phyloP scores from a whole-genome alignment of 1,139 yeast genomes.

The Hemisphaericaspora xylanilytica region DNA sequence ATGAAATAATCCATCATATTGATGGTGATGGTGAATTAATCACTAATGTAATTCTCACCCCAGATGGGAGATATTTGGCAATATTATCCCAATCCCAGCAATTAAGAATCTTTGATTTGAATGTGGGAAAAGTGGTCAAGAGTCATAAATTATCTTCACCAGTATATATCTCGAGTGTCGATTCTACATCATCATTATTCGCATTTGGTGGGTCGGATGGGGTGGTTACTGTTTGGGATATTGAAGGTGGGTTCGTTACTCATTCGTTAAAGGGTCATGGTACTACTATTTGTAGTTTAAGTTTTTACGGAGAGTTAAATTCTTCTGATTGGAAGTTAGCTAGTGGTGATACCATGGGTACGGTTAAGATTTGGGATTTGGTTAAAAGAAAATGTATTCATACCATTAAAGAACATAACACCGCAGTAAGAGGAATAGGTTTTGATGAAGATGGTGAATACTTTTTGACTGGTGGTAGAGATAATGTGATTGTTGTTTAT shows the following conservation, averaged over 20 bases:
- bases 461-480: slow-evolving; percentile 86
- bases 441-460: slow-evolving; percentile 53
- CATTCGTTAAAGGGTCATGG: slow-evolving; percentile 95
- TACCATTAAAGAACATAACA: slow-evolving; percentile 69
- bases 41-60: slow-evolving; percentile 72
- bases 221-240: slow-evolving; percentile 86
- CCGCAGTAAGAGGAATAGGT: slow-evolving; percentile 85
- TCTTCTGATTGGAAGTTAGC: slow-evolving; percentile 75
- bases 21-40: slow-evolving; percentile 86
- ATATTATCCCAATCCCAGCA: slow-evolving; percentile 83
- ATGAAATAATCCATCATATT: slow-evolving; percentile 56
- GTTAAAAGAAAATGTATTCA: slow-evolving; percentile 69
- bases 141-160: slow-evolving; percentile 69
- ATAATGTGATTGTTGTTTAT: slow-evolving; percentile 69
- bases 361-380: slow-evolving; percentile 86
- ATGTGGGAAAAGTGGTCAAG: slow-evolving; percentile 47
- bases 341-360: slow-evolving; percentile 87
- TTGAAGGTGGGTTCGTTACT: slow-evolving; percentile 82
- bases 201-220: slow-evolving; percentile 98
- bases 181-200: slow-evolving; percentile 76
- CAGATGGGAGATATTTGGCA: slow-evolving; percentile 69
- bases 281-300: slow-evolving; percentile 78
- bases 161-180: slow-evolving; percentile 73
- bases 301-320: slow-evolving; percentile 71
- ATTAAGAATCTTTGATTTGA: slow-evolving; percentile 60